phyloP scores from a whole-genome alignment of 1,139 yeast species.

The Taphrina confusa region DNA sequence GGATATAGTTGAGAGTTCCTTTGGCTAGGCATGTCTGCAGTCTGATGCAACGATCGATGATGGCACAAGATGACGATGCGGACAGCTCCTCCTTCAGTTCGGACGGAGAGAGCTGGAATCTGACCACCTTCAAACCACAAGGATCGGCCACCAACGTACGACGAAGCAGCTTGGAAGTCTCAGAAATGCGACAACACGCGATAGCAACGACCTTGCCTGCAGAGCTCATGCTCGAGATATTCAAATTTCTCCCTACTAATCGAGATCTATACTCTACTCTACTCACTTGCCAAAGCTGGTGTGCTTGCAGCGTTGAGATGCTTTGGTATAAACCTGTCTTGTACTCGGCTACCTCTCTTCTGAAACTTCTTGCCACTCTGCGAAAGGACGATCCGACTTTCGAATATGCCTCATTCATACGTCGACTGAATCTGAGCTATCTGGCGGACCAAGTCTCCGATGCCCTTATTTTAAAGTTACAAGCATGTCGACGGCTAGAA shows the following conservation, averaged over 20 bases:
- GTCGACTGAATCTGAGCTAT: constrained; percentile 76
- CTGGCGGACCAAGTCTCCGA: constrained; percentile 71
- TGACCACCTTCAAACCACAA: not conserved
- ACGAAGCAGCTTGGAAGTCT: not conserved
- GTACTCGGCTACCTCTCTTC: constrained; percentile 47
- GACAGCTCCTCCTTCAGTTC: constrained; percentile 2
- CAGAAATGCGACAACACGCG: constrained; percentile 10
- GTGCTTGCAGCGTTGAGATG: constrained; percentile 72
- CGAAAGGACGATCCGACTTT: constrained; percentile 61
- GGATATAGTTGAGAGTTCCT: too few relatives aligned
- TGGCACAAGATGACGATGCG: not conserved
- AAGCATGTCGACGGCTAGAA: constrained; percentile 69
- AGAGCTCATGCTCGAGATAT: constrained; percentile 71
- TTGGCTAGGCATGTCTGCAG: too few relatives aligned
- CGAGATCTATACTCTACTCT: constrained; percentile 67
- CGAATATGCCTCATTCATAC: constrained; percentile 68
- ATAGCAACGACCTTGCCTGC: constrained; percentile 64
- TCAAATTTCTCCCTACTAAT: constrained; percentile 64
- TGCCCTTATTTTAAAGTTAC: constrained; percentile 56
- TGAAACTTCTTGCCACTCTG: constrained; percentile 39
- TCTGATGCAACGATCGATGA: too few relatives aligned
- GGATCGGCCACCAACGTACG: not conserved
- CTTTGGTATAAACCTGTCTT: constrained; percentile 87
- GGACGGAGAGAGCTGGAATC: not conserved
- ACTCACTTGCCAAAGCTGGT: constrained; percentile 81